phyloP scores from a whole-genome alignment of 306 rosid species.

The Lotus japonicus region DNA sequence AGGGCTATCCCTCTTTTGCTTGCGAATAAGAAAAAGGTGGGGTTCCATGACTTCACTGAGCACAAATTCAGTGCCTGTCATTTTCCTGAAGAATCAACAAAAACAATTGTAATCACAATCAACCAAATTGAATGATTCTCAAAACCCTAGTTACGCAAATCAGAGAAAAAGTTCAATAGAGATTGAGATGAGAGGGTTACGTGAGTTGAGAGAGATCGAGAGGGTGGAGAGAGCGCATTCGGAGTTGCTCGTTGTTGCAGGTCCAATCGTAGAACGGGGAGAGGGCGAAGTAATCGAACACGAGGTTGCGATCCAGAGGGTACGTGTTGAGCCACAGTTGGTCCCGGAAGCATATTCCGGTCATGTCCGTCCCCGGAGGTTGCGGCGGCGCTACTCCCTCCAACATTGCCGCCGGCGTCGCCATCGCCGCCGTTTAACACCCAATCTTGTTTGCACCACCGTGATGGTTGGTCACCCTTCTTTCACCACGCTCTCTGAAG shows the following conservation, averaged over 20 bases:
- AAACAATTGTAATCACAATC: not conserved
- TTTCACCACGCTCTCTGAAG: no score
- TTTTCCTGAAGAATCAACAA: constrained; percentile 41
- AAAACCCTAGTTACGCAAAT: not conserved
- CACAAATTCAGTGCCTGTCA: constrained; percentile 72
- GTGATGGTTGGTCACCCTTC: no score
- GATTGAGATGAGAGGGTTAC: constrained; percentile 21
- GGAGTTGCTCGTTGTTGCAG: constrained; percentile 86
- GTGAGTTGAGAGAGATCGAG: constrained; percentile 75
- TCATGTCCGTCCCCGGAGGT: constrained; percentile 90
- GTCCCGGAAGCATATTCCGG: constrained; percentile 92
- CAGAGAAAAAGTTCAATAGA: not conserved
- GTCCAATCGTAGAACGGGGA: constrained; percentile 94
- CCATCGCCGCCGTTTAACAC: constrained; percentile 30
- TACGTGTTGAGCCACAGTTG: constrained; percentile 88
- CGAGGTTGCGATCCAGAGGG: constrained; percentile 83
- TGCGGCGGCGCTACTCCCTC: constrained; percentile 54
- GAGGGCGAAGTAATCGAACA: constrained; percentile 89
- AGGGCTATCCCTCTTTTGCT: constrained; percentile 88
- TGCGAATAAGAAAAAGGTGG: constrained; percentile 68
- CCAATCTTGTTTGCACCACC: no score
- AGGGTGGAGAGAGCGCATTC: constrained; percentile 86
- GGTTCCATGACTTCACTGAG: constrained; percentile 82
- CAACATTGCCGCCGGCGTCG: constrained; percentile 44
- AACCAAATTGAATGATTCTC: not conserved